phyloP scores from a whole-genome alignment of 306 rosid species.

The Cucurbita moschata region DNA sequence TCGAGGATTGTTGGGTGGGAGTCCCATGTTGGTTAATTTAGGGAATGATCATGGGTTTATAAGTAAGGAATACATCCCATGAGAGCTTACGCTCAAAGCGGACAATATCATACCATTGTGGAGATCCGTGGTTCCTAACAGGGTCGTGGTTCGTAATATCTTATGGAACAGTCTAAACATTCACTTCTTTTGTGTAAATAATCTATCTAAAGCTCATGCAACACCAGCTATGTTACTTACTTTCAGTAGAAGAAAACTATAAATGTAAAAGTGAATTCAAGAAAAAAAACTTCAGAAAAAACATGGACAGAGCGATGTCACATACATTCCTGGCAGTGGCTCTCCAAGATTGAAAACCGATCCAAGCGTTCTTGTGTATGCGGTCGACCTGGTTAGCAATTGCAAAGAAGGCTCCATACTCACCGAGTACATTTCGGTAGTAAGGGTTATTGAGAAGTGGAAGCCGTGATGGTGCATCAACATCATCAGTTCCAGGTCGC shows the following conservation, averaged over 20 bases:
- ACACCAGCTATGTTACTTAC: not conserved
- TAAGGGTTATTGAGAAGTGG: constrained; percentile 60
- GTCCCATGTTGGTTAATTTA: too few relatives aligned
- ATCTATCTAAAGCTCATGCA: not conserved
- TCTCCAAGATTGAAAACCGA: constrained; percentile 98
- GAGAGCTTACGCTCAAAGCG: too few relatives aligned
- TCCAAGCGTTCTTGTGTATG: constrained; percentile 93
- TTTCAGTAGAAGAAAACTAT: not conserved
- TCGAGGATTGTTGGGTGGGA: too few relatives aligned
- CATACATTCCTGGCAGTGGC: constrained; percentile 84
- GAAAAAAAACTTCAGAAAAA: not conserved
- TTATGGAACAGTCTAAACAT: not conserved
- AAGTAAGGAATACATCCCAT: too few relatives aligned
- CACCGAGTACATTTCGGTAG: constrained; percentile 76
- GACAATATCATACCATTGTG: too few relatives aligned
- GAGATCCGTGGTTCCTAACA: too few relatives aligned
- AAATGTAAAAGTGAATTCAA: constrained; percentile 1
- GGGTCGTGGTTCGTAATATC: not conserved
- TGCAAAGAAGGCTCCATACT: constrained; percentile 79
- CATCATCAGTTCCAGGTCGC: constrained; percentile 63
- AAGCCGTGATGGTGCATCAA: constrained; percentile 87
- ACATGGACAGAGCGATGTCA: not conserved
- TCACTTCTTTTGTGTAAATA: not conserved
- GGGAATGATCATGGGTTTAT: too few relatives aligned
- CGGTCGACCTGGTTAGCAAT: constrained; percentile 79